These are phyloP conservation scores for Naegleria gruberi DNA, from an alignment of 208 protist species.

Conservation along the genomic window DNA sequence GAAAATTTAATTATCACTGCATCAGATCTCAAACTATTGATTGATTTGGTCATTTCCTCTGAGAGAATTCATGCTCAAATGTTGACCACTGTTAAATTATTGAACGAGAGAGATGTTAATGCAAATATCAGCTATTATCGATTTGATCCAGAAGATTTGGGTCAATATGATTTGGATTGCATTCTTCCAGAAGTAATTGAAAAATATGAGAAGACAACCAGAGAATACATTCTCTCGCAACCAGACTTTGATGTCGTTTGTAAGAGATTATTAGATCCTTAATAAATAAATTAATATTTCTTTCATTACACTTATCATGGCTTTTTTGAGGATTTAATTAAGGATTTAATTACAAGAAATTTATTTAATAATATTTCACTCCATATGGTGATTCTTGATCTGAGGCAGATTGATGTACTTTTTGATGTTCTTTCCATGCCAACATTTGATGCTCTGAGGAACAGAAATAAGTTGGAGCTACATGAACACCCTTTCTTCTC, in stretches of 20 bases:
- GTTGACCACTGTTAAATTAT: not conserved
- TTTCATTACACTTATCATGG: too few relatives aligned
- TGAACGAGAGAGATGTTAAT: not conserved
- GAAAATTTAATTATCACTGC: not conserved
- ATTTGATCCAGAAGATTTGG: not conserved
- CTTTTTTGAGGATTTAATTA: too few relatives aligned
- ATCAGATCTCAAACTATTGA: not conserved
- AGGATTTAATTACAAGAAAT: too few relatives aligned
- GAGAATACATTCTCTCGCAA: not conserved
- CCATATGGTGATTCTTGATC: not conserved
- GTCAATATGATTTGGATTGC: not conserved
- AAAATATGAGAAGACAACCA: not conserved
- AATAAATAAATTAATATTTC: too few relatives aligned
- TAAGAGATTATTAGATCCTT: not conserved
- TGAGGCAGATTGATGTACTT: not conserved
- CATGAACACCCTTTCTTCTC: not conserved
- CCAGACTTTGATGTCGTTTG: not conserved
- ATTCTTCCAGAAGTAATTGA: not conserved
- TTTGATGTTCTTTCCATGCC: constrained; percentile 17
- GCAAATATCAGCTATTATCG: not conserved
- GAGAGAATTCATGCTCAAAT: not conserved
- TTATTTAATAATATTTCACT: not conserved
- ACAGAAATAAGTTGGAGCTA: not conserved
- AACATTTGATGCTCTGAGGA: not conserved
- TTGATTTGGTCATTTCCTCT: not conserved